Evolutionary conservation across 2,329 filamentous ascomycete species (phyloP).

Genomic region (Fragosphaeria purpurea): DNA sequence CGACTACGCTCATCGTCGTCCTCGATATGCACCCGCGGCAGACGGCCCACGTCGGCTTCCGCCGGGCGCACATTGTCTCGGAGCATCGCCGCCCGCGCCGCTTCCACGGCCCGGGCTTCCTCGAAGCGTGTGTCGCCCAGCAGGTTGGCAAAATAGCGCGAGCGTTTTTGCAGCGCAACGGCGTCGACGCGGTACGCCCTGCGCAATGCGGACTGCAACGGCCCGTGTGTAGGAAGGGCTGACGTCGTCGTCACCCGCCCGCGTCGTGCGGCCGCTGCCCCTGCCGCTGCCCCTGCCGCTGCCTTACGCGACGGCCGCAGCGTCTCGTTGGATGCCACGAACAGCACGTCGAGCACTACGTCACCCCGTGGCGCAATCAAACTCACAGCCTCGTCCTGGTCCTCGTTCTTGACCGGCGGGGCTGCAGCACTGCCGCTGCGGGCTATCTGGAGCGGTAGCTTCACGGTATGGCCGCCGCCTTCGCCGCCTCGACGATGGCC

Average conservation of each 20-base stretch:
- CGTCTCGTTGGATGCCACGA: conserved; percentile 46
- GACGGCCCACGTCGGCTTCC: conserved; percentile 34
- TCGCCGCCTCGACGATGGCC: conserved; percentile 6
- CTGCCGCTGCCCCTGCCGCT: conserved; percentile 18
- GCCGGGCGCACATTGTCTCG: conserved; percentile 35
- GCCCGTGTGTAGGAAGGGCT: background rate
- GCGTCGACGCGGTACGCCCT: conserved; percentile 52
- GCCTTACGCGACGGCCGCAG: conserved; percentile 36
- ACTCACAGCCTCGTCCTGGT: conserved; percentile 24
- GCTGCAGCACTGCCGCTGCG: too few species aligned
- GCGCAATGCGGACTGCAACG: conserved; percentile 25
- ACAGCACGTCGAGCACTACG: conserved; percentile 55
- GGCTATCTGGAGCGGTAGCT: too few species aligned
- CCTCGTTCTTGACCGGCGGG: too few species aligned
- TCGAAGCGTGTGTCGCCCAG: conserved; percentile 53
- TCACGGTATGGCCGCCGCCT: background rate
- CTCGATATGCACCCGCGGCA: conserved; percentile 55
- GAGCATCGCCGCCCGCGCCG: conserved; percentile 39
- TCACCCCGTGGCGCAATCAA: conserved; percentile 50
- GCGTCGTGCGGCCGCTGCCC: conserved; percentile 16
- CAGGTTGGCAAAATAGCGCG: conserved; percentile 60
- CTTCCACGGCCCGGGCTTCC: conserved; percentile 47
- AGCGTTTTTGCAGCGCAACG: conserved; percentile 46
- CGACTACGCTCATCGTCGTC: conserved; percentile 62
- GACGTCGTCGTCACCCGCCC: background rate